Percentiles rank a stretch among this genome's conserved stretches.
These are phyloP conservation scores for Paramecium tetraurelia DNA, from an alignment of 73 alveolate genomes.

Conservation along the genomic window DNA sequence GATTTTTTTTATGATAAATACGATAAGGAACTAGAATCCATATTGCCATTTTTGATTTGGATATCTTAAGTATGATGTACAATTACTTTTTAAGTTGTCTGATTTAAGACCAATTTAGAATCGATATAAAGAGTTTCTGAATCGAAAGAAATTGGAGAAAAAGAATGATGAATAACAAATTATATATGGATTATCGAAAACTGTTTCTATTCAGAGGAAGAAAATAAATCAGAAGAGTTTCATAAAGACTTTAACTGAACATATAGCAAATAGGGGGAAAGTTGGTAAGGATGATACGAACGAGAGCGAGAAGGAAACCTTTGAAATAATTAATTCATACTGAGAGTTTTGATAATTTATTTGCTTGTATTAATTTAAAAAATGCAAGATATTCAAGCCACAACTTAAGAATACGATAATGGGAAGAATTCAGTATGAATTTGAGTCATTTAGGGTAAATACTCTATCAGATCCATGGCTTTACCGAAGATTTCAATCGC, in stretches of 20 bases:
- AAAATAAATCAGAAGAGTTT: not conserved
- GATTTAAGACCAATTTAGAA: slow-evolving; percentile 22
- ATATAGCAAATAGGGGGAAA: not conserved
- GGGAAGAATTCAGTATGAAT: not conserved
- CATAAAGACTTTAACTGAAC: not conserved
- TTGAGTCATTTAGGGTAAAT: not conserved
- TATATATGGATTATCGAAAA: not conserved
- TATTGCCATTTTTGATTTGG: slow-evolving; percentile 50
- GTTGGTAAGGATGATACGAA: not conserved
- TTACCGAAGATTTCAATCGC: not conserved
- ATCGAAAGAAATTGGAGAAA: not conserved
- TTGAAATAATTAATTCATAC: not conserved
- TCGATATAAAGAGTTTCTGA: not conserved
- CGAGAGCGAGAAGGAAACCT: slow-evolving; percentile 9
- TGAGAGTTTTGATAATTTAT: not conserved
- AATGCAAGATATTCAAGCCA: not conserved
- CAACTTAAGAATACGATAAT: not conserved
- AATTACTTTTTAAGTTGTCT: not conserved
- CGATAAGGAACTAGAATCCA: slow-evolving; percentile 50
- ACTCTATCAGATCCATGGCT: not conserved
- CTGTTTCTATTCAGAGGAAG: not conserved
- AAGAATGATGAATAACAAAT: not conserved
- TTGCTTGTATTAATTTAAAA: not conserved
- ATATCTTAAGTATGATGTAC: not conserved
- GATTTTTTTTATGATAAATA: slow-evolving; percentile 59